These are phyloP conservation scores for Phytophthora sansomeana DNA, from an alignment of 352 stramenopile genomes.

Conservation along the genomic window DNA sequence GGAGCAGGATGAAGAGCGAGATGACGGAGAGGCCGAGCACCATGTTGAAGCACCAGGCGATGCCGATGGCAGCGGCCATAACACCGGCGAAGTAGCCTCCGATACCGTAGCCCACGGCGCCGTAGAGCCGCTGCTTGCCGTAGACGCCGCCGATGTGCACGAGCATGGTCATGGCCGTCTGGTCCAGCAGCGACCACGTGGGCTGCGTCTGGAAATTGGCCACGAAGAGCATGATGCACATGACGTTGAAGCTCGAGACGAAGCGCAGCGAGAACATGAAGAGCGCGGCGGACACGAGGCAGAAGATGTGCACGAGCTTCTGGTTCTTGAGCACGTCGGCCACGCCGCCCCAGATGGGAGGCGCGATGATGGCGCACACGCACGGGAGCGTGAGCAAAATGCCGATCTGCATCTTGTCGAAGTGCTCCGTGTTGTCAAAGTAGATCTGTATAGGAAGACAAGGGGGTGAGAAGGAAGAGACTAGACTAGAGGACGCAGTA, in stretches of 20 bases:
- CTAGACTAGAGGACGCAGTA: not conserved
- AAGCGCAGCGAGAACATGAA: conserved; percentile 81
- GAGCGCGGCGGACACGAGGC: conserved; percentile 62
- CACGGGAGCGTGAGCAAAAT: conserved; percentile 71
- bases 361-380: conserved; percentile 74
- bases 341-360: conserved; percentile 69
- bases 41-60: conserved; percentile 86
- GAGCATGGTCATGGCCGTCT: conserved; percentile 72
- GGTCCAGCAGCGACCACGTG: conserved; percentile 72
- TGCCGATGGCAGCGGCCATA: conserved; percentile 64
- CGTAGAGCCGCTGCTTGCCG: conserved; percentile 80
- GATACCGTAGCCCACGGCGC: conserved; percentile 71
- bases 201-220: conserved; percentile 81
- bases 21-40: conserved; percentile 62
- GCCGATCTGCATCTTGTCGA: conserved; percentile 82
- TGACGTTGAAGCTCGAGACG: conserved; percentile 67
- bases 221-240: conserved; percentile 76
- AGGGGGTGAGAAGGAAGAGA: too few relatives aligned
- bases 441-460: conserved; percentile 40
- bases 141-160: conserved; percentile 71
- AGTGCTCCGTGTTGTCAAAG: conserved; percentile 59
- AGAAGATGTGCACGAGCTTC: conserved; percentile 70
- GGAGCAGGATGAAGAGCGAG: conserved; percentile 64
- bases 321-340: conserved; percentile 73
- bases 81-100: conserved; percentile 73